Conservation (phyloP, 306 rosid species). For the Glycine latifolia region DNA sequence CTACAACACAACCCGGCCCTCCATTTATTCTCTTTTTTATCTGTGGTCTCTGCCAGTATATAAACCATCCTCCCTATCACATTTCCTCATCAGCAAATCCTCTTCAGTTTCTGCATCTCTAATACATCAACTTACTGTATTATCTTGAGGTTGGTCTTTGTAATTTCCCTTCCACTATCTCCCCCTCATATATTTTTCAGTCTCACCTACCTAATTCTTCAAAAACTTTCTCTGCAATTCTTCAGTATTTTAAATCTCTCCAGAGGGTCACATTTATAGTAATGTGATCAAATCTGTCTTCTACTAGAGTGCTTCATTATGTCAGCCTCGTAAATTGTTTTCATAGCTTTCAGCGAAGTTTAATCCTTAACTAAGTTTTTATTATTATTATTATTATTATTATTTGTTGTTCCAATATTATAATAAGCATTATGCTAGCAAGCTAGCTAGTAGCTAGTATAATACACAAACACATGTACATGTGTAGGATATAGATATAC, state of each 20-base stretch:
- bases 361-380: conserved; percentile 2
- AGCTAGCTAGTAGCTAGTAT: conserved; percentile 39
- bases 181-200: neutral
- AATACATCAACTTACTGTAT: conserved; percentile 37
- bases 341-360: conserved; percentile 44
- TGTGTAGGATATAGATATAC: no score
- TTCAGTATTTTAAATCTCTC: conserved; percentile 5
- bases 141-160: conserved; percentile 55
- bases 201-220: conserved; percentile 7
- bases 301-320: conserved; percentile 16
- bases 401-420: neutral
- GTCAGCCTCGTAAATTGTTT: conserved; percentile 46
- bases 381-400: no score
- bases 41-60: conserved; percentile 61
- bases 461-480: conserved; percentile 17
- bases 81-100: conserved; percentile 57
- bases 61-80: conserved; percentile 59
- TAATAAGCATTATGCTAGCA: conserved; percentile 37
- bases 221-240: neutral
- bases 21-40: conserved; percentile 69
- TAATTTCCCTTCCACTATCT: conserved; percentile 6
- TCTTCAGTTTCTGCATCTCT: conserved; percentile 46
- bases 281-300: conserved; percentile 35
- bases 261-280: conserved; percentile 8
- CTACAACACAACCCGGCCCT: conserved; percentile 71